Evolutionary conservation across 2,329 filamentous ascomycete species (phyloP).

Genomic region (Hansfordia pulvinata): DNA sequence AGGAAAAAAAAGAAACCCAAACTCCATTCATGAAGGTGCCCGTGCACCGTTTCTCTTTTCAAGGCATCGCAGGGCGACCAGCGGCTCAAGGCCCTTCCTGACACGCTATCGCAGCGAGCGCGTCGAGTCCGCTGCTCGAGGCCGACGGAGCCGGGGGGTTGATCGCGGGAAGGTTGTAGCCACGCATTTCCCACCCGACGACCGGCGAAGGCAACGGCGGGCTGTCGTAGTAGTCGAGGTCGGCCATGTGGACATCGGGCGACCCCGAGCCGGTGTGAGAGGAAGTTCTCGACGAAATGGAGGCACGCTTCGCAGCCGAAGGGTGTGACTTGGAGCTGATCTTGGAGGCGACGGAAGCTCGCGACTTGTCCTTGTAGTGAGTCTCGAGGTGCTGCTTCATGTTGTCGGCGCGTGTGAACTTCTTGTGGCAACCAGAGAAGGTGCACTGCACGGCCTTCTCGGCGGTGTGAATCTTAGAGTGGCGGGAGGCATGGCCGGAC

Average conservation of each 20-base stretch:
- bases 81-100: constrained; percentile 25
- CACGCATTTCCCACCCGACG: constrained; percentile 32
- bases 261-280: constrained; percentile 16
- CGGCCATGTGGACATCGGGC: constrained; percentile 23
- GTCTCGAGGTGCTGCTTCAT: constrained; percentile 79
- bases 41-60: constrained; percentile 4
- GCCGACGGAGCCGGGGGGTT: constrained; percentile 26
- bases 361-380: constrained; percentile 51
- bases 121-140: constrained; percentile 38
- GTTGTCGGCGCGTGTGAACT: constrained; percentile 72
- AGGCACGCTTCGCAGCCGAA: constrained; percentile 15
- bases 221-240: constrained; percentile 23
- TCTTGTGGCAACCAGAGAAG: constrained; percentile 60
- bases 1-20: neutral
- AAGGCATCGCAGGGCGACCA: constrained; percentile 7
- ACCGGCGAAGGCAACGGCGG: constrained; percentile 21
- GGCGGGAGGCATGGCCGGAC: constrained; percentile 71
- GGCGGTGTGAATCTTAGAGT: constrained; percentile 73
- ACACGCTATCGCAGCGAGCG: constrained; percentile 39
- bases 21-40: constrained; percentile 6
- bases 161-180: constrained; percentile 28
- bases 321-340: constrained; percentile 11
- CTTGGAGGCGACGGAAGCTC: constrained; percentile 23
- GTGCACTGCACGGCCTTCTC: constrained; percentile 63
- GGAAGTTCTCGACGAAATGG: constrained; percentile 18